Conservation (phyloP, 805 yeast genomes). For the Yamadazyma laniorum region DNA sequence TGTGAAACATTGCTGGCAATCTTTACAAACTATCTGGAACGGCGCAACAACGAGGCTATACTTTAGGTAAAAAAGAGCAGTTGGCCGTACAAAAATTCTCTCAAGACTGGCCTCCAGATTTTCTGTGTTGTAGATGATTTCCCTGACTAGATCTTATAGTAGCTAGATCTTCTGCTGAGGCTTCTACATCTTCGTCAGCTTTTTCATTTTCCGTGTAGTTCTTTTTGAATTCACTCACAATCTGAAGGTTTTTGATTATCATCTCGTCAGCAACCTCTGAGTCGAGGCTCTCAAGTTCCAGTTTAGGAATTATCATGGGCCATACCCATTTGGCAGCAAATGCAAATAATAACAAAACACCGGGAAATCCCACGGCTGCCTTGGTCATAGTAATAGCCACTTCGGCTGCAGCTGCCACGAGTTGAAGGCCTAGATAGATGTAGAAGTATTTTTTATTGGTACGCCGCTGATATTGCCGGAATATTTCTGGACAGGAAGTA, state of each 20-base stretch:
- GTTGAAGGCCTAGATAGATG: conserved; percentile 55
- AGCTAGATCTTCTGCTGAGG: too few species aligned
- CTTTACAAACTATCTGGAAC: too few species aligned
- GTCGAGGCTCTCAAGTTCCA: conserved; percentile 65
- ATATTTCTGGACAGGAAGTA: conserved; percentile 36
- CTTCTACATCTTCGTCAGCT: background rate
- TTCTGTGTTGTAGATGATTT: too few species aligned
- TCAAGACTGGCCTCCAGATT: too few species aligned
- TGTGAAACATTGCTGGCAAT: too few species aligned
- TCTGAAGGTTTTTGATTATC: conserved; percentile 46
- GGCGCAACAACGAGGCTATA: too few species aligned
- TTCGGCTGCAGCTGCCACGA: conserved; percentile 73
- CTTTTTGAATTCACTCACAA: conserved; percentile 23
- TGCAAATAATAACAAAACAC: conserved; percentile 70
- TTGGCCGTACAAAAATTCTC: too few species aligned
- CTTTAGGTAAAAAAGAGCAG: too few species aligned
- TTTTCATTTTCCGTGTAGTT: conserved; percentile 3
- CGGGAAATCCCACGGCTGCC: conserved; percentile 95
- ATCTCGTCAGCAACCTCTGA: conserved; percentile 59
- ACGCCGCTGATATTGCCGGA: conserved; percentile 27
- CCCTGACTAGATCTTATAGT: too few species aligned
- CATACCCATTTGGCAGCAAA: conserved; percentile 59
- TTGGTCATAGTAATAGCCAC: conserved; percentile 80
- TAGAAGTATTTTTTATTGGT: conserved; percentile 48
- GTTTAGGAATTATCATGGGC: conserved; percentile 58